Evolutionary conservation across 2,329 filamentous ascomycete species (phyloP).

Genomic region (Aspergillus fijiensis): DNA sequence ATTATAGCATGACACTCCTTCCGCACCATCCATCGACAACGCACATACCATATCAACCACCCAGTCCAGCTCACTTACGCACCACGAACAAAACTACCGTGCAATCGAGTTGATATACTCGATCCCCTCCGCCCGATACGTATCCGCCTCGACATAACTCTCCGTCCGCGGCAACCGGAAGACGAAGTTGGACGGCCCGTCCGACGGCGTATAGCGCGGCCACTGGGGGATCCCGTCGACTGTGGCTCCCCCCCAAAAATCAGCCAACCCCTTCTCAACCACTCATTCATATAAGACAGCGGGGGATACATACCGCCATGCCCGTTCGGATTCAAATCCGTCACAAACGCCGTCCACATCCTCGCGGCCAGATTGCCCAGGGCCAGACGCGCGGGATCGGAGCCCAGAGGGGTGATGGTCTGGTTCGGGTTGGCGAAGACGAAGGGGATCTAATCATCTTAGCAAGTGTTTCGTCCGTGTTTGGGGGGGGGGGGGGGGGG

Average conservation of each 20-base stretch:
- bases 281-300: background rate
- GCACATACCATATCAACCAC: background rate
- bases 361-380: slow-evolving; percentile 31
- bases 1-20: too few species aligned
- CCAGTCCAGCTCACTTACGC: background rate
- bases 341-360: slow-evolving; percentile 35
- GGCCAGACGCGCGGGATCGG: slow-evolving; percentile 25
- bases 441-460: slow-evolving; percentile 28
- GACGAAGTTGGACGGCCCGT: slow-evolving; percentile 24
- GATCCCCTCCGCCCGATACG: slow-evolving; percentile 28
- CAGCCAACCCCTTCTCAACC: background rate
- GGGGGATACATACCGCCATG: slow-evolving; percentile 24
- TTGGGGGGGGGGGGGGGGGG: too few species aligned
- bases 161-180: slow-evolving; percentile 27
- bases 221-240: slow-evolving; percentile 25
- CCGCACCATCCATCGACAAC: background rate
- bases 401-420: slow-evolving; percentile 27
- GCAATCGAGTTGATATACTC: slow-evolving; percentile 29
- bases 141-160: slow-evolving; percentile 30
- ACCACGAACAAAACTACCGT: slow-evolving; percentile 12
- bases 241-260: slow-evolving; percentile 2
- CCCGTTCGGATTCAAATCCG: slow-evolving; percentile 29
- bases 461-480: too few species aligned
- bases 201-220: slow-evolving; percentile 21
- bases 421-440: slow-evolving; percentile 34